Evolutionary conservation across 2,329 filamentous ascomycete species (phyloP).

Genomic region (Ophiosphaerella herpotricha): DNA sequence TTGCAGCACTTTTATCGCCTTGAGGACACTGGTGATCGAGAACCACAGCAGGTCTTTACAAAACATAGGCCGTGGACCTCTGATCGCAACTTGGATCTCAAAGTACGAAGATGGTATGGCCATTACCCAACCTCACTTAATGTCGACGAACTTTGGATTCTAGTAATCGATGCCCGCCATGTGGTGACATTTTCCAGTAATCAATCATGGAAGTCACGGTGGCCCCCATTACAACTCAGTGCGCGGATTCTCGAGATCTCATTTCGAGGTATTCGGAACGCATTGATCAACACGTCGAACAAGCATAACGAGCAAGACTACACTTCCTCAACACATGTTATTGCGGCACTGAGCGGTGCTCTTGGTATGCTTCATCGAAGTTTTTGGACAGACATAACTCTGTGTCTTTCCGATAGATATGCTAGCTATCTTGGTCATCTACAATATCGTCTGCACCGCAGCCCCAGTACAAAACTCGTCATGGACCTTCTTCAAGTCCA

Average conservation of each 20-base stretch:
- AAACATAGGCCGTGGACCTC: conserved; percentile 51
- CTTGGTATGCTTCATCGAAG: conserved; percentile 51
- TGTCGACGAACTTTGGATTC: conserved; percentile 51
- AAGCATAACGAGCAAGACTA: conserved; percentile 43
- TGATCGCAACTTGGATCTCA: conserved; percentile 49
- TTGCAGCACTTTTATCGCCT: conserved; percentile 51
- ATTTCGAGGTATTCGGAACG: conserved; percentile 49
- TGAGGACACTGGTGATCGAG: conserved; percentile 50
- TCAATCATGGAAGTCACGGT: conserved; percentile 51
- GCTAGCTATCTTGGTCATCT: conserved; percentile 50
- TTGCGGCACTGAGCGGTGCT: conserved; percentile 47
- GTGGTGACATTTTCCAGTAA: conserved; percentile 51
- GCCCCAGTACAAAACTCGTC: conserved; percentile 50
- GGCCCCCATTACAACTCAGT: conserved; percentile 49
- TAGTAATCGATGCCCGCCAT: conserved; percentile 47
- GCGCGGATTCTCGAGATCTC: conserved; percentile 48
- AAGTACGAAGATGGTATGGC: conserved; percentile 50
- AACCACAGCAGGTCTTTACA: conserved; percentile 47
- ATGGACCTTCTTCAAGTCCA: conserved; percentile 52
- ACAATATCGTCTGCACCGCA: conserved; percentile 49
- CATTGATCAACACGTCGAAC: conserved; percentile 37
- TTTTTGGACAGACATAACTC: conserved; percentile 50
- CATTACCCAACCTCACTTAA: conserved; percentile 49
- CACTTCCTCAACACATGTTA: conserved; percentile 44
- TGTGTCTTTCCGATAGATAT: conserved; percentile 49